Evolutionary conservation across 2,329 filamentous ascomycete species (phyloP).

Genomic region (Scedosporium aurantiacum): DNA sequence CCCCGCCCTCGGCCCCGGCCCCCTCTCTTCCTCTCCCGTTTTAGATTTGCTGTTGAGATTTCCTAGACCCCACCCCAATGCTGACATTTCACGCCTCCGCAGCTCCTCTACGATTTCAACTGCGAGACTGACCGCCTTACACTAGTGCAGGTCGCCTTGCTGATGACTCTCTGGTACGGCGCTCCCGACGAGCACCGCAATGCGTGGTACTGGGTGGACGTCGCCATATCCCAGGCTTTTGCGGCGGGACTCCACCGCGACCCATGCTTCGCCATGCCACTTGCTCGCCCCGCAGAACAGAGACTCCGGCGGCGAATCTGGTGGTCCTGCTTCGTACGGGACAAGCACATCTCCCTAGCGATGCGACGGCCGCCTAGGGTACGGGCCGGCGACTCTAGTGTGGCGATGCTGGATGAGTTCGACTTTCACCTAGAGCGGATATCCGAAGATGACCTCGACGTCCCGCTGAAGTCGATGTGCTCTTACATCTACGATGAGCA

Average conservation of each 20-base stretch:
- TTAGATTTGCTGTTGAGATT: too few relatives aligned
- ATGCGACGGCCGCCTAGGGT: constrained; percentile 89
- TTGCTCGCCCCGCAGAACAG: constrained; percentile 62
- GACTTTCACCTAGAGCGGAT: constrained; percentile 74
- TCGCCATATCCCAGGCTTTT: constrained; percentile 83
- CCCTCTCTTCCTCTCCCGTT: not conserved
- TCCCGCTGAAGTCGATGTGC: constrained; percentile 51
- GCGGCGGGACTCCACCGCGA: constrained; percentile 89
- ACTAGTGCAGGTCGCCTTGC: constrained; percentile 74
- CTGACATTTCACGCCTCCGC: constrained; percentile 8
- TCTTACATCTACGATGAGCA: constrained; percentile 58
- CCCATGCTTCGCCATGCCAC: constrained; percentile 50
- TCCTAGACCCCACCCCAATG: too few relatives aligned
- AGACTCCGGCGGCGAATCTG: constrained; percentile 90
- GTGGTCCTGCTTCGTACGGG: constrained; percentile 97
- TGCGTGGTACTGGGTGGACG: constrained; percentile 99
- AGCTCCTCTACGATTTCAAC: constrained; percentile 89
- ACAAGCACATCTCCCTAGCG: constrained; percentile 81
- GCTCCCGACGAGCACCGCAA: constrained; percentile 95
- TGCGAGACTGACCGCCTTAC: constrained; percentile 85
- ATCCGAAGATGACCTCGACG: constrained; percentile 54
- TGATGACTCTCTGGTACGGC: constrained; percentile 98
- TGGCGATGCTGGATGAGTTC: constrained; percentile 72
- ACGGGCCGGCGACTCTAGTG: constrained; percentile 86
- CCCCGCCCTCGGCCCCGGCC: not conserved